phyloP scores from a whole-genome alignment of 1,139 yeast genomes.

The Scheffersomyces stambukii region DNA sequence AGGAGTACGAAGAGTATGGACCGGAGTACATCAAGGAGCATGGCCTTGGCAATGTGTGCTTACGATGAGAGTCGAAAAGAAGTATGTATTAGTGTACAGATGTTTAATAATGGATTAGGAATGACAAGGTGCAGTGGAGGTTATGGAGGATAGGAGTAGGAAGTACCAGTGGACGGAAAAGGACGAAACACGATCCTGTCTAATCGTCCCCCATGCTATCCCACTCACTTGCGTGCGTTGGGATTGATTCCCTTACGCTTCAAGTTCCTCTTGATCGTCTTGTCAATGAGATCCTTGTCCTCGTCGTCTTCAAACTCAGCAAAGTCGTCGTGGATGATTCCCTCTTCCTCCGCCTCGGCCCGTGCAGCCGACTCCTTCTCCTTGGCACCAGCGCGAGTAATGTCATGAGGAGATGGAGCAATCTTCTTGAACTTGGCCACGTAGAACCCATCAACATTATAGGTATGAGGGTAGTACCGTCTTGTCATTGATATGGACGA shows the following conservation, averaged over 20 bases:
- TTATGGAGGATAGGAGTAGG: too few relatives aligned
- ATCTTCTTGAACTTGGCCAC: constrained; percentile 95
- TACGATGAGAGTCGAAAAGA: too few relatives aligned
- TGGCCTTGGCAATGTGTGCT: constrained; percentile 64
- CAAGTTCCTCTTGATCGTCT: constrained; percentile 67
- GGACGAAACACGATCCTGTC: too few relatives aligned
- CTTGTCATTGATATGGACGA: constrained; percentile 75
- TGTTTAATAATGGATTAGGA: too few relatives aligned
- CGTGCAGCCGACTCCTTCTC: constrained; percentile 82
- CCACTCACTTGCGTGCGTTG: constrained; percentile 18
- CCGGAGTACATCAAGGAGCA: constrained; percentile 88
- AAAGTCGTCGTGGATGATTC: constrained; percentile 81
- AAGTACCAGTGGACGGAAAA: too few relatives aligned
- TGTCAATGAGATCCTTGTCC: constrained; percentile 71
- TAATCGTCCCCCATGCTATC: too few relatives aligned
- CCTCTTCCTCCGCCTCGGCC: constrained; percentile 75
- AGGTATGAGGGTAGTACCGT: constrained; percentile 97
- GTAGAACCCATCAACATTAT: constrained; percentile 96
- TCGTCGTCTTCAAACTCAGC: constrained; percentile 75
- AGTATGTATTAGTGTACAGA: too few relatives aligned
- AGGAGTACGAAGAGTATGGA: constrained; percentile 86
- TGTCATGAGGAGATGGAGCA: constrained; percentile 80
- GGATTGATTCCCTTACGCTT: constrained; percentile 83
- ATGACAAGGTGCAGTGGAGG: too few relatives aligned
- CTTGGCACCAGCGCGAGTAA: constrained; percentile 81